phyloP scores from a whole-genome alignment of 306 rosid genomes.

The Prunus salicina region DNA sequence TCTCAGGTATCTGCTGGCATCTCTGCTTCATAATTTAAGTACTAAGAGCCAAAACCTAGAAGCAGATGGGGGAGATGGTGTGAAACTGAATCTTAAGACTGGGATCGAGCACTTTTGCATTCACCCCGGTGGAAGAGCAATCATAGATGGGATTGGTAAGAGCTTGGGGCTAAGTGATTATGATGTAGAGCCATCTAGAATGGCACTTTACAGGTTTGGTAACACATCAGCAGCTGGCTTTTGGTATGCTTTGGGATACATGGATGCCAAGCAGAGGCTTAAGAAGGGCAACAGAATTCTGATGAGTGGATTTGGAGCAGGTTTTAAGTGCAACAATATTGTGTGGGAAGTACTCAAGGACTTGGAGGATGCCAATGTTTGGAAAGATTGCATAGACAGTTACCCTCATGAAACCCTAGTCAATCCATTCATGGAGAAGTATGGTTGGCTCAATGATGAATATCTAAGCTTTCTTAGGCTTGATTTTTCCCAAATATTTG shows the following conservation, averaged over 20 bases:
- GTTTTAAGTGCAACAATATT: constrained; percentile 83
- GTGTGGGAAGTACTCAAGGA: constrained; percentile 82
- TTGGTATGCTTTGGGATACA: constrained; percentile 89
- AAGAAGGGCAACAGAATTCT: constrained; percentile 62
- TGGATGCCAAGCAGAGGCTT: constrained; percentile 90
- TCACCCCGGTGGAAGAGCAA: constrained; percentile 79
- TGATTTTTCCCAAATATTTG: constrained; percentile 14
- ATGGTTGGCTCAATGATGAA: constrained; percentile 70
- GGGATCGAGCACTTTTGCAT: constrained; percentile 77
- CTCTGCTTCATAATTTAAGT: background rate
- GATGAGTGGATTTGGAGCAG: constrained; percentile 93
- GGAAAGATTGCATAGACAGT: constrained; percentile 54
- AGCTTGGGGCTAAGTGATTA: constrained; percentile 52
- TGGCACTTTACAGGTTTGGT: constrained; percentile 85
- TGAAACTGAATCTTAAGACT: constrained; percentile 48
- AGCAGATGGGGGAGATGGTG: background rate
- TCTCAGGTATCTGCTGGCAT: constrained; percentile 20
- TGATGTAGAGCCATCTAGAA: constrained; percentile 76
- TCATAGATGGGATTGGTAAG: constrained; percentile 69
- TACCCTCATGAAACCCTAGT: constrained; percentile 47
- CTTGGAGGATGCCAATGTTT: constrained; percentile 56
- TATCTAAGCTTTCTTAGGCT: constrained; percentile 57
- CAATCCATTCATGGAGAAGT: constrained; percentile 69
- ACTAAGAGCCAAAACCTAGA: background rate
- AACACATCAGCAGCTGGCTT: constrained; percentile 86